Evolutionary conservation across 495 filamentous ascomycete species (phyloP), one percentile per base, ranked within the genome.

Genomic region (Aspergillus panamensis): DNA sequence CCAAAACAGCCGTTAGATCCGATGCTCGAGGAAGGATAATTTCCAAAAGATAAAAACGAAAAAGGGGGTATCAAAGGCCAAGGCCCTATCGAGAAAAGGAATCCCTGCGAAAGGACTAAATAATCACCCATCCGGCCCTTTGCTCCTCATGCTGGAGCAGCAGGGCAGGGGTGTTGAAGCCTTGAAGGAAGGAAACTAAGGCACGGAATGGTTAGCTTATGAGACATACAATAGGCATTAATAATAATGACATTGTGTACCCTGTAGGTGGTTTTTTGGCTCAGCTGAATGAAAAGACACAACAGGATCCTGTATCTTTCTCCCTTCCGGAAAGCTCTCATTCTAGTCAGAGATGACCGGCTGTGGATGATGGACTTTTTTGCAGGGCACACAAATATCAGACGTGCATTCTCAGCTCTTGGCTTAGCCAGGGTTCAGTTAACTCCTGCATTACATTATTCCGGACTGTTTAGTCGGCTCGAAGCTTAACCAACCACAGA

Each of bases 121-220:
- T 37, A 19, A 48, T 48, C 43, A n/a, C 53, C 19, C 40, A 44
- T 19, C 17, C 40, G 6, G 19, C 9, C 3, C 42, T 20, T 45
- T 7, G 35, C 37, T 42, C 42, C 43, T 50, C n/a, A 33, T 19
- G 8, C 3, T 43, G 14, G 31, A 29, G 14, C n/a, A 13, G 21
- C 39, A 50, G 54, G 54, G 21, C 39, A 50, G 54, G 54, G 20
- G 14, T 42, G 8, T 43, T 20, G 25, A 20, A 43, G 37, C n/a
- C n/a, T n/a, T n/a, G n/a, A n/a, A n/a, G n/a, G n/a, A n/a, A n/a
- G 21, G 12, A 35, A 53, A 17, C 25, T 25, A 25, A 42, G 17
- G 14, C 39, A 54, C 25, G 17, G 33, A 14, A 40, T 6, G 7
- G 40, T 17, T 25, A 54, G 52, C 52, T 54, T 37, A 50, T 40